Evolutionary conservation across 768 basidiomycete species (phyloP).

Genomic region (Tulasnella sp.): DNA sequence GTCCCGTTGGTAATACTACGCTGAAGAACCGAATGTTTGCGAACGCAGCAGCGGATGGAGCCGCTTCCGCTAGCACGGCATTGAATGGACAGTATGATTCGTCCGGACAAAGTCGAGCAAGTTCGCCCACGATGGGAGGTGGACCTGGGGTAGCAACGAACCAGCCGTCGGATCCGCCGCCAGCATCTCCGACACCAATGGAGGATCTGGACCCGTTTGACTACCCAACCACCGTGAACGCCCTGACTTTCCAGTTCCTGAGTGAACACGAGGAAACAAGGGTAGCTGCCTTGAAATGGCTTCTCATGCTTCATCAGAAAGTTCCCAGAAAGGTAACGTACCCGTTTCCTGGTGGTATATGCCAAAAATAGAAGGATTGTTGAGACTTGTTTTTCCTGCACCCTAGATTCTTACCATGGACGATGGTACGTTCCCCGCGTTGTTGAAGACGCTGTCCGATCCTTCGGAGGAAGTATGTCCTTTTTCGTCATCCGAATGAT

Average conservation of each 20-base stretch:
- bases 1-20: constrained; percentile 32
- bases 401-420: constrained; percentile 87
- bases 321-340: constrained; percentile 83
- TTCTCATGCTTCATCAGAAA: constrained; percentile 97
- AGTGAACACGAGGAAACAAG: constrained; percentile 96
- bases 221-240: constrained; percentile 88
- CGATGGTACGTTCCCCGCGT: constrained; percentile 92
- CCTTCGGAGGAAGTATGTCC: constrained; percentile 80
- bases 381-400: background rate
- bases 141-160: background rate
- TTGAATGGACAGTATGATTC: constrained; percentile 23
- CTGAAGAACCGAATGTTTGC: constrained; percentile 5
- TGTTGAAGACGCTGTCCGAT: constrained; percentile 94
- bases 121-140: constrained; percentile 41
- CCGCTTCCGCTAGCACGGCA: background rate
- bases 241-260: constrained; percentile 86
- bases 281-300: constrained; percentile 93
- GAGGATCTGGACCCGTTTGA: constrained; percentile 67
- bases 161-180: background rate
- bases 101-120: constrained; percentile 49
- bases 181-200: constrained; percentile 17
- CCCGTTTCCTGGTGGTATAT: background rate
- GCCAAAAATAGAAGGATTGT: background rate
- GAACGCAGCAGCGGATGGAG: background rate
- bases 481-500: background rate